A percentile compares a stretch with the other conserved stretches of the same genome.
Evolutionary conservation across 2,329 filamentous ascomycete species (phyloP).

Genomic region (Fusarium nanum): DNA sequence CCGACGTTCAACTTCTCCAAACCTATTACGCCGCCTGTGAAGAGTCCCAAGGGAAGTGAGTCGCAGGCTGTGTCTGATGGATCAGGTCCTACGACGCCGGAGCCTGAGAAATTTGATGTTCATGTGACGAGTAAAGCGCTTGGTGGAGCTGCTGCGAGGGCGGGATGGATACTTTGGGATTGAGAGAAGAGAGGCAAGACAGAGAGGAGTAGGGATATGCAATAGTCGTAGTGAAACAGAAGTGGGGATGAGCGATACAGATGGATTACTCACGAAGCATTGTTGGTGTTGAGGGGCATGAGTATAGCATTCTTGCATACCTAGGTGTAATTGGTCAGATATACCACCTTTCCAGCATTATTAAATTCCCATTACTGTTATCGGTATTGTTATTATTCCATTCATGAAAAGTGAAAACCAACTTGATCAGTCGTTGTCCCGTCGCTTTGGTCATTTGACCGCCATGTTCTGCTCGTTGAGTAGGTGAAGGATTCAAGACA

Average conservation of each 20-base stretch:
- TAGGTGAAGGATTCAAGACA: neutral
- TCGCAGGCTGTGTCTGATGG: slow-evolving; percentile 2
- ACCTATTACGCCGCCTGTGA: slow-evolving; percentile 45
- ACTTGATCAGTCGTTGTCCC: neutral
- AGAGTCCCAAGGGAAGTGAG: neutral
- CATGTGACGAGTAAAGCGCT: slow-evolving; percentile 12
- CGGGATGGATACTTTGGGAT: slow-evolving; percentile 44
- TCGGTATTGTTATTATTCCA: neutral
- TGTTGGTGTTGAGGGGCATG: slow-evolving; percentile 14
- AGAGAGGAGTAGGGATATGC: too few species aligned
- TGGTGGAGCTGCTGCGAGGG: slow-evolving; percentile 26
- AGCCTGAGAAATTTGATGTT: slow-evolving; percentile 45
- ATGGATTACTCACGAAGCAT: neutral
- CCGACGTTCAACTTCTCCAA: slow-evolving; percentile 54
- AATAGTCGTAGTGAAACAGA: neutral
- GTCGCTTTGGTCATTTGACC: neutral
- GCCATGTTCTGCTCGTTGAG: neutral
- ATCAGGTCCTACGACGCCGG: slow-evolving; percentile 20
- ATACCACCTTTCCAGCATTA: slow-evolving; percentile 14
- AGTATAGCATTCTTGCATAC: slow-evolving; percentile 1
- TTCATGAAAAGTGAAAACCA: neutral
- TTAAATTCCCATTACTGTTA: neutral
- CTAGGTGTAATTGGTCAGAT: neutral
- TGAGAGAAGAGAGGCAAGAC: slow-evolving; percentile 4
- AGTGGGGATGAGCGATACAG: neutral